Percentiles rank a stretch among this genome's conserved stretches.
Evolutionary conservation across 371 early-diverging fungal species (phyloP).

Genomic region (Apophysomyces elegans): DNA sequence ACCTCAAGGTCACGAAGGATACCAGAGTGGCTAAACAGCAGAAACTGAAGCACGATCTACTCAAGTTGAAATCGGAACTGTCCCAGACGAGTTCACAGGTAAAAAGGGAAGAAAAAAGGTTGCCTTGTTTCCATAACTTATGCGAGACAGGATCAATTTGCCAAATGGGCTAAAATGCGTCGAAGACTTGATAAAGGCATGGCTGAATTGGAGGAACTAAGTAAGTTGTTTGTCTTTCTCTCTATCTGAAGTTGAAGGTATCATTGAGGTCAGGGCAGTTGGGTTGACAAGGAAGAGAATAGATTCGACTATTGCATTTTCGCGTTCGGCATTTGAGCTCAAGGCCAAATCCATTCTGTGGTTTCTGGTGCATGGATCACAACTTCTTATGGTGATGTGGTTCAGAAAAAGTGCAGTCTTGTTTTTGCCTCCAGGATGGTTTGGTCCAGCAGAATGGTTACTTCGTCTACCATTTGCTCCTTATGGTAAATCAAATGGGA

Average conservation of each 20-base stretch:
- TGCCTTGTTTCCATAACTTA: background rate
- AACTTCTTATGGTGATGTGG: conserved; percentile 68
- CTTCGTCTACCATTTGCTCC: conserved; percentile 85
- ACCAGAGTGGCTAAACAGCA: conserved; percentile 51
- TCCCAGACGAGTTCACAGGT: conserved; percentile 71
- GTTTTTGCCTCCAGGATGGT: conserved; percentile 83
- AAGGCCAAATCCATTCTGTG: conserved; percentile 77
- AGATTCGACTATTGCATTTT: conserved; percentile 69
- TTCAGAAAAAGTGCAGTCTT: conserved; percentile 79
- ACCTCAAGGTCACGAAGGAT: conserved; percentile 49
- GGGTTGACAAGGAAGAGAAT: background rate
- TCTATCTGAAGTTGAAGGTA: too few species aligned
- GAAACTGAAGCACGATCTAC: conserved; percentile 60
- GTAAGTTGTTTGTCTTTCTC: conserved; percentile 36
- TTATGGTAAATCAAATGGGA: conserved; percentile 47
- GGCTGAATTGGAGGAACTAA: conserved; percentile 64
- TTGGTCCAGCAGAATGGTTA: conserved; percentile 76
- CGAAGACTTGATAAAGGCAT: conserved; percentile 78
- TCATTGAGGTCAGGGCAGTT: background rate
- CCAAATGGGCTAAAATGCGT: conserved; percentile 93
- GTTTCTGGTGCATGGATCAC: conserved; percentile 72
- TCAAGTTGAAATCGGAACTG: conserved; percentile 64
- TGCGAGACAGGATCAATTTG: conserved; percentile 81
- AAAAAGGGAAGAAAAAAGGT: background rate
- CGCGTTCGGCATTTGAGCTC: conserved; percentile 78